Conservation (phyloP, 78 protist species). For the Polysphondylium violaceum region DNA sequence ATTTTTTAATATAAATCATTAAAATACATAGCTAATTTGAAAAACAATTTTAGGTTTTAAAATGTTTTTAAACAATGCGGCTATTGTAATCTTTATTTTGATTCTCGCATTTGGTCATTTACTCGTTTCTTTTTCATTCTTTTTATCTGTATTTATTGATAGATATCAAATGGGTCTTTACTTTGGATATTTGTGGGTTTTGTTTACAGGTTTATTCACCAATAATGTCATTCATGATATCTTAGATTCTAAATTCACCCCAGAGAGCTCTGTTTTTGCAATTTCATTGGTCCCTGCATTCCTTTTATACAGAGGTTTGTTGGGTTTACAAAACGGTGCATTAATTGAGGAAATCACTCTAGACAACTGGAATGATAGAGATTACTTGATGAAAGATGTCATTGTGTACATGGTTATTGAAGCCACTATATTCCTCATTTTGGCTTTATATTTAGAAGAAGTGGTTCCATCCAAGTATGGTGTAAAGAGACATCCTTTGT, state of each 20-base stretch:
- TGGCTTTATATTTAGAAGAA: constrained; percentile 86
- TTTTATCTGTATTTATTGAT: constrained; percentile 51
- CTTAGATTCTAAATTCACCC: constrained; percentile 2
- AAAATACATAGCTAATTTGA: constrained; percentile 12
- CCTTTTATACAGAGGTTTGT: constrained; percentile 70
- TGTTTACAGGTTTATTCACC: constrained; percentile 64
- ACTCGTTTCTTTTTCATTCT: constrained; percentile 71
- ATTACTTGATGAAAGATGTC: no score
- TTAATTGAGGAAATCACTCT: no score
- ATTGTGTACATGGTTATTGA: no score
- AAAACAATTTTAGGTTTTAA: constrained; percentile 7
- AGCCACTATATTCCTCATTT: constrained; percentile 39
- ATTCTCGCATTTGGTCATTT: constrained; percentile 79
- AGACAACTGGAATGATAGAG: no score
- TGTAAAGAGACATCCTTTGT: constrained; percentile 76
- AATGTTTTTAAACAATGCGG: no score
- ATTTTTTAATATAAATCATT: constrained; percentile 28
- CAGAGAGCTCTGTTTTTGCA: no score
- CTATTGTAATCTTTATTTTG: constrained; percentile 54
- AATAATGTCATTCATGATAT: constrained; percentile 9
- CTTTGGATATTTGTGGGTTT: constrained; percentile 68
- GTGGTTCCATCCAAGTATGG: constrained; percentile 83
- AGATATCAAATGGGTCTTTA: constrained; percentile 59
- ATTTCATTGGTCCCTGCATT: no score
- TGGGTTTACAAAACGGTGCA: no score